Evolutionary conservation across 2,329 filamentous ascomycete species (phyloP).

Genomic region (Fusarium sp.): DNA sequence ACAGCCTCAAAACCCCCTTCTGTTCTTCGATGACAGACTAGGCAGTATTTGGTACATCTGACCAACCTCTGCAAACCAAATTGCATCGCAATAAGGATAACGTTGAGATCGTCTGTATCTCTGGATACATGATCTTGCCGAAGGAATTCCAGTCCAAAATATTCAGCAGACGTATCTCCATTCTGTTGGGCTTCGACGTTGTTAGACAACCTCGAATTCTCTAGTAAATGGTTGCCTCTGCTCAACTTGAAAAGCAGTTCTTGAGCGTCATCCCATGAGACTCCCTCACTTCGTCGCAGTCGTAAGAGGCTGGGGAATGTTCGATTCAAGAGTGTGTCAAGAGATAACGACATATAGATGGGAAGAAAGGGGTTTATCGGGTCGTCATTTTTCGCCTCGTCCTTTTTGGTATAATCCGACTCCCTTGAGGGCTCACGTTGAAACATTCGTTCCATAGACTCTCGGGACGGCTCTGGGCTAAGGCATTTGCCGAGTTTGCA

Average conservation of each 20-base stretch:
- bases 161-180: constrained; percentile 7
- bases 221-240: constrained; percentile 13
- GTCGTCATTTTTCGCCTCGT: constrained; percentile 1
- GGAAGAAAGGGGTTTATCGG: constrained; percentile 50
- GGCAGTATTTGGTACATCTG: constrained; percentile 86
- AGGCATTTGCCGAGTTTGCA: constrained; percentile 78
- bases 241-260: constrained; percentile 20
- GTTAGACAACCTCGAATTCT: neutral
- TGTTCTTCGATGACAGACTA: constrained; percentile 82
- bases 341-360: constrained; percentile 78
- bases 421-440: constrained; percentile 5
- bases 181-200: neutral
- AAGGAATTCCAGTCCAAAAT: constrained; percentile 34
- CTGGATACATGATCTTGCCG: constrained; percentile 49
- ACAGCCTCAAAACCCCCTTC: constrained; percentile 74
- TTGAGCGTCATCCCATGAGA: constrained; percentile 69
- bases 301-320: constrained; percentile 73
- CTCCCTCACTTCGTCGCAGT: constrained; percentile 63
- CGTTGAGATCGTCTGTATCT: constrained; percentile 57
- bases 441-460: constrained; percentile 60
- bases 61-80: constrained; percentile 82
- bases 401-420: neutral
- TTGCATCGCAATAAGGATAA: constrained; percentile 74
- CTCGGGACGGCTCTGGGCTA: constrained; percentile 76
- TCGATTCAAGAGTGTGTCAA: constrained; percentile 71